These are phyloP conservation scores for Leccinum rimulosum DNA, from an alignment of 768 basidiomycete species.

Conservation along the genomic window DNA sequence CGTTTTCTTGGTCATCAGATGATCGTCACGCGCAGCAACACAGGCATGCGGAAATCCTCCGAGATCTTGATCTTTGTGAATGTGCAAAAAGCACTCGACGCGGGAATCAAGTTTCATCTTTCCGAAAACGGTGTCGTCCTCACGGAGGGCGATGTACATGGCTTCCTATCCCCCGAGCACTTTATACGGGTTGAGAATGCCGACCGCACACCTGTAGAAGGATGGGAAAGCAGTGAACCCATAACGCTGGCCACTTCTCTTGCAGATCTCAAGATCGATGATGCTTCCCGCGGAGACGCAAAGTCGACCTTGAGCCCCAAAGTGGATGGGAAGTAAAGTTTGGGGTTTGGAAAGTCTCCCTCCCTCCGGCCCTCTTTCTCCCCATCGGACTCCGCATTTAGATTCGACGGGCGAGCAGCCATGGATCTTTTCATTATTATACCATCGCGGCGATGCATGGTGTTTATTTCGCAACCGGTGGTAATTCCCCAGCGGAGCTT, in stretches of 20 bases:
- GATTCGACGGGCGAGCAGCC: background rate
- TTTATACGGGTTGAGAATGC: constrained; percentile 68
- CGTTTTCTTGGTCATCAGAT: background rate
- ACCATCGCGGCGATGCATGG: background rate
- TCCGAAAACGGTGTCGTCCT: constrained; percentile 89
- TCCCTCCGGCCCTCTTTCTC: background rate
- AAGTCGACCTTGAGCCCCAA: background rate
- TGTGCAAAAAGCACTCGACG: constrained; percentile 62
- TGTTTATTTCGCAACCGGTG: background rate
- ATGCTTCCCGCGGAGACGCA: background rate
- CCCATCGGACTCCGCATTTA: background rate
- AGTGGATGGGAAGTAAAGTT: background rate
- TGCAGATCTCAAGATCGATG: constrained; percentile 1
- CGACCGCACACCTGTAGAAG: constrained; percentile 16
- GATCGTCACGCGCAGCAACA: background rate
- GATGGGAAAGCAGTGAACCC: constrained; percentile 20
- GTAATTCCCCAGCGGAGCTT: background rate
- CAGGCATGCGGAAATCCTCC: constrained; percentile 81
- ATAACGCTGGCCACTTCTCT: background rate
- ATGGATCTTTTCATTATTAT: background rate
- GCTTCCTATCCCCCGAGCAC: constrained; percentile 58
- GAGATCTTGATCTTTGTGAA: constrained; percentile 82
- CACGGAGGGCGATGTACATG: constrained; percentile 69
- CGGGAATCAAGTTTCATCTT: constrained; percentile 70
- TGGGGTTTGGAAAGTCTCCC: background rate